Evolutionary conservation across 345 rosid genomes (phyloP).

Genomic region (Euphorbia lathyris): DNA sequence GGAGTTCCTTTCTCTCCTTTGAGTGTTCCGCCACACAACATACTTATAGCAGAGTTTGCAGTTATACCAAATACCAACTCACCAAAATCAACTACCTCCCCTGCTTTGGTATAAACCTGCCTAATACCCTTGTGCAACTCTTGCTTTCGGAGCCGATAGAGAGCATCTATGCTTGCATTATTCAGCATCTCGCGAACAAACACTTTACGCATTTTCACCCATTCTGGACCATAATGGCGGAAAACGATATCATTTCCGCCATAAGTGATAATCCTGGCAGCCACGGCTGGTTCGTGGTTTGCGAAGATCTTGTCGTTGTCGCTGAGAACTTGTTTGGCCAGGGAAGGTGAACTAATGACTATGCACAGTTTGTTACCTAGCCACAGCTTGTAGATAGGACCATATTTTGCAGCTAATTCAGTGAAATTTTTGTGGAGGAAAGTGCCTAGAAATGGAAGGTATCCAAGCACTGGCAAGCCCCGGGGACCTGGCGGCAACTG

Average conservation of each 20-base stretch:
- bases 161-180: slow-evolving; percentile 31
- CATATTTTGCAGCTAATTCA: slow-evolving; percentile 24
- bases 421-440: not conserved
- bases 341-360: slow-evolving; percentile 31
- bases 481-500: slow-evolving; percentile 37
- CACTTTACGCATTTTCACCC: slow-evolving; percentile 31
- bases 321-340: slow-evolving; percentile 36
- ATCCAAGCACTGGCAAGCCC: slow-evolving; percentile 45
- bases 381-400: slow-evolving; percentile 43
- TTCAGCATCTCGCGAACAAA: slow-evolving; percentile 40
- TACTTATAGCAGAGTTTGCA: slow-evolving; percentile 21
- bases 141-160: slow-evolving; percentile 24
- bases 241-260: slow-evolving; percentile 35
- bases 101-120: slow-evolving; percentile 17
- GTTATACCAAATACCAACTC: slow-evolving; percentile 19
- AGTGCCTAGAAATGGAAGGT: slow-evolving; percentile 40
- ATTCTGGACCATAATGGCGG: slow-evolving; percentile 21
- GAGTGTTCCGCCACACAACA: slow-evolving; percentile 41
- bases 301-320: slow-evolving; percentile 37
- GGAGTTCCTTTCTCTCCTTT: slow-evolving; percentile 20
- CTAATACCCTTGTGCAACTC: slow-evolving; percentile 25
- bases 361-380: slow-evolving; percentile 32
- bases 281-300: slow-evolving; percentile 31
- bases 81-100: slow-evolving; percentile 31
- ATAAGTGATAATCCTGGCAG: slow-evolving; percentile 12